Evolutionary conservation across 495 filamentous ascomycete species (phyloP), one percentile per base, ranked within the genome.

Genomic region (Hypoxylon lenormandii): DNA sequence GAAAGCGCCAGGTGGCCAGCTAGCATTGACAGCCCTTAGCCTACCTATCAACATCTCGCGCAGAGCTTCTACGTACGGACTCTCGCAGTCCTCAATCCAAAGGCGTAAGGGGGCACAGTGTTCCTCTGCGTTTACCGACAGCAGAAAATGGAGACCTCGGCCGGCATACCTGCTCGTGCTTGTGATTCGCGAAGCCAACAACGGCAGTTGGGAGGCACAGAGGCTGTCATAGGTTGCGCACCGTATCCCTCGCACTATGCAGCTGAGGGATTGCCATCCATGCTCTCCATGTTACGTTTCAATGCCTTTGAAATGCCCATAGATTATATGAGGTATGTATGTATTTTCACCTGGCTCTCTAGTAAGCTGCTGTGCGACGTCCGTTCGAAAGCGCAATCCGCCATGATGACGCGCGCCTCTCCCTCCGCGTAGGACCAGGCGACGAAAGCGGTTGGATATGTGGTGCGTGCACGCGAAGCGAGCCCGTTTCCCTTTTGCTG

Each of bases 321-420:
- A 43, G 26, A 30, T 33, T 48, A 13, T 45, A 28, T 33, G n/a
- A n/a, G n/a, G n/a, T n/a, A n/a, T n/a, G n/a, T n/a, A n/a, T n/a
- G n/a, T n/a, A n/a, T n/a, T n/a, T 15, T 47, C 45, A 54, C 52
- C 30, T 37, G 16, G n/a, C n/a, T n/a, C 49, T 64, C 54, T 64
- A 69, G 66, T 69, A 69, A 69, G 66, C 66, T 69, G 60, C 43
- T 50, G 66, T 69, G 66, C 60, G 50, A 70, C 66, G 22, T 60
- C 51, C 38, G 19, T 61, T 46, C 55, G 26, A 28, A 3, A 65
- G 67, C 56, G 26, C 60, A 48, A 65, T 65, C 50, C 45, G 45
- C 53, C 46, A 47, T 26, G 57, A 70, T 70, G 67, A 66, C 67
- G 62, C 6, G 62, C n/a, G n/a, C n/a, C n/a, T n/a, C n/a, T n/a